phyloP scores from a whole-genome alignment of 2,329 filamentous ascomycete genomes.

The Corinectria fuckeliana region DNA sequence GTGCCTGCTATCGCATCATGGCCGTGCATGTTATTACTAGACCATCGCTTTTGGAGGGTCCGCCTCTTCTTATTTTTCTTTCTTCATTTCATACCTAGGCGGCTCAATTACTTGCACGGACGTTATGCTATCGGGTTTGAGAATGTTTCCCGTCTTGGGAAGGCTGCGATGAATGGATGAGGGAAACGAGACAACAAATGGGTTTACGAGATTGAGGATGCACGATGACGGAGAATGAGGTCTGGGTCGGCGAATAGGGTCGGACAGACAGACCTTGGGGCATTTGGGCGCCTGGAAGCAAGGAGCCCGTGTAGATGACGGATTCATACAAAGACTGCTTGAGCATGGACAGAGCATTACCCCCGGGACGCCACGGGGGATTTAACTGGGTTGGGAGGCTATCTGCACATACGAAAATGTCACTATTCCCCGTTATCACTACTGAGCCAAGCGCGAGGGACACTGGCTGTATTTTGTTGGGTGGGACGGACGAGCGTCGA shows the following conservation, averaged over 20 bases:
- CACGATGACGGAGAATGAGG: constrained; percentile 12
- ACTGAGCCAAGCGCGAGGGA: neutral
- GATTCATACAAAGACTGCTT: constrained; percentile 16
- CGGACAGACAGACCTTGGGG: constrained; percentile 4
- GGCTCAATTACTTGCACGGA: constrained; percentile 27
- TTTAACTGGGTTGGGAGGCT: neutral
- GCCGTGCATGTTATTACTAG: constrained; percentile 33
- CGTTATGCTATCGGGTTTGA: neutral
- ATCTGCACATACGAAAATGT: constrained; percentile 5
- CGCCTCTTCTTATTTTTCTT: constrained; percentile 5
- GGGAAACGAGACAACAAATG: constrained; percentile 29
- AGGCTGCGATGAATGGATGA: constrained; percentile 20
- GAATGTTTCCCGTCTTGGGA: constrained; percentile 4
- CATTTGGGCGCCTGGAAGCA: neutral
- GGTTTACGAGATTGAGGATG: constrained; percentile 16
- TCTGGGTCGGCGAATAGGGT: constrained; percentile 16
- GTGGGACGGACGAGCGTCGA: neutral
- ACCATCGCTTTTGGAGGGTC: constrained; percentile 27
- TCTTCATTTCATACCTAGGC: constrained; percentile 22
- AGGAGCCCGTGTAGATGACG: constrained; percentile 8
- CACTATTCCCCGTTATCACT: neutral
- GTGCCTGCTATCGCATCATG: constrained; percentile 18
- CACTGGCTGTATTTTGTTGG: neutral
- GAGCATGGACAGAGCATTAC: constrained; percentile 11
- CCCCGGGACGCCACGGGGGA: neutral